These are phyloP conservation scores for Hypoxylon perforatum DNA, from an alignment of 495 filamentous ascomycete genomes.

Conservation along the genomic window DNA sequence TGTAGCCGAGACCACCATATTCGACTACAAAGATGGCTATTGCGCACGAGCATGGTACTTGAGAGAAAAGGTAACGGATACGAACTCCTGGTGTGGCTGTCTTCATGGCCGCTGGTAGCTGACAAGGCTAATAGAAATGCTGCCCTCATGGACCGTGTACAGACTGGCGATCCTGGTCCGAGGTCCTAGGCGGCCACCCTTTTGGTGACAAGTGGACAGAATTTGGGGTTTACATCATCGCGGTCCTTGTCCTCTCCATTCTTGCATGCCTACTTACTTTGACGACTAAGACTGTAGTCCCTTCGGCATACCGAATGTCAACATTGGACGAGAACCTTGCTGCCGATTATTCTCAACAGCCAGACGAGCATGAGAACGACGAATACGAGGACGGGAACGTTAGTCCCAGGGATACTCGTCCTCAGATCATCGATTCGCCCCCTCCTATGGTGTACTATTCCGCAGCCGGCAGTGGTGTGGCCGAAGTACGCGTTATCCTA, in stretches of 20 bases:
- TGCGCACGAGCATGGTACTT: conserved; percentile 78
- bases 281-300: conserved; percentile 89
- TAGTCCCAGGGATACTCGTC: conserved; percentile 49
- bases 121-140: conserved; percentile 62
- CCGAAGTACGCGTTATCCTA: conserved; percentile 96
- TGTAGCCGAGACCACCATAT: conserved; percentile 82
- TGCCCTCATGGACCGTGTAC: conserved; percentile 76
- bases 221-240: conserved; percentile 75
- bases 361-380: conserved; percentile 51
- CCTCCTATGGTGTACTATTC: conserved; percentile 94
- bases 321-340: conserved; percentile 84
- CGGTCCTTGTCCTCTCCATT: conserved; percentile 77
- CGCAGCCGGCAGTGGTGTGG: conserved; percentile 94
- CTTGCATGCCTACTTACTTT: conserved; percentile 83
- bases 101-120: conserved; percentile 5
- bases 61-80: conserved; percentile 67
- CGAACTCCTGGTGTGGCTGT: not conserved
- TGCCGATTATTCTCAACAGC: conserved; percentile 55
- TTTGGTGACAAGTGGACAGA: conserved; percentile 74
- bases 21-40: conserved; percentile 91
- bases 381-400: conserved; percentile 43
- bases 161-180: conserved; percentile 81
- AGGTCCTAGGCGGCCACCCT: conserved; percentile 64
- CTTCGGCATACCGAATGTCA: conserved; percentile 83
- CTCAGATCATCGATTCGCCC: conserved; percentile 32